A percentile compares a stretch with the other conserved stretches of the same genome.
phyloP scores from a whole-genome alignment of 176 grass and related monocot species.

The Tillandsia fasciculata region DNA sequence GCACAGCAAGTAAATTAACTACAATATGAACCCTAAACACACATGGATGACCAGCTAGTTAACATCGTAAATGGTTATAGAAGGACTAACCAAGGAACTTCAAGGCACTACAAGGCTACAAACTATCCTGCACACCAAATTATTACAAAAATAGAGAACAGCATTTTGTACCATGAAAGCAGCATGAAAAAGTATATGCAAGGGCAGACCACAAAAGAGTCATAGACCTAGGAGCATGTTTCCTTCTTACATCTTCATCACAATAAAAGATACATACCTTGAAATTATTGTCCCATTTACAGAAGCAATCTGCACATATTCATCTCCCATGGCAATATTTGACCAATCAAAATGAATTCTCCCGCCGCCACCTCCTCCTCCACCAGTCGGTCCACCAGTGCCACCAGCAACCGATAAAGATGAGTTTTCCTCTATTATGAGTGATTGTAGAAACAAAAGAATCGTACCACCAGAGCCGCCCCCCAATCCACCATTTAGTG shows the following conservation, averaged over 20 bases:
- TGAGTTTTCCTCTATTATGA: constrained; percentile 67
- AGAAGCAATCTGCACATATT: constrained; percentile 91
- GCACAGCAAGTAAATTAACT: too few species aligned
- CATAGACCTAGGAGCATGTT: background rate
- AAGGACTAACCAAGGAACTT: too few species aligned
- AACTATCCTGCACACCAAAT: too few species aligned
- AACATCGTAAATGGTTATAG: too few species aligned
- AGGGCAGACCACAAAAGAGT: background rate
- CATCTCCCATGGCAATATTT: constrained; percentile 84
- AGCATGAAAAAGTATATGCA: background rate
- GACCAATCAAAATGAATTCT: constrained; percentile 98
- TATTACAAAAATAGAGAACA: too few species aligned
- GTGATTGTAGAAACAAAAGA: constrained; percentile 75
- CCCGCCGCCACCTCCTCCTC: constrained; percentile 76
- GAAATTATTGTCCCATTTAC: constrained; percentile 69
- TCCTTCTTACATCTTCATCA: constrained; percentile 8
- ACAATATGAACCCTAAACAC: too few species aligned
- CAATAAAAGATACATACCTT: constrained; percentile 43
- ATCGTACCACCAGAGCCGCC: constrained; percentile 91
- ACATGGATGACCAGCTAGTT: too few species aligned
- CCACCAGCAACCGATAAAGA: constrained; percentile 77
- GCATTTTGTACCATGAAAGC: too few species aligned
- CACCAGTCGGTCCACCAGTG: constrained; percentile 62
- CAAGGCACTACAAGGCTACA: too few species aligned
- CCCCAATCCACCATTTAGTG: constrained; percentile 68